A percentile compares a stretch with the other conserved stretches of the same genome.
Evolutionary conservation across 805 yeast genomes (phyloP).

Genomic region (Candida railenensis): DNA sequence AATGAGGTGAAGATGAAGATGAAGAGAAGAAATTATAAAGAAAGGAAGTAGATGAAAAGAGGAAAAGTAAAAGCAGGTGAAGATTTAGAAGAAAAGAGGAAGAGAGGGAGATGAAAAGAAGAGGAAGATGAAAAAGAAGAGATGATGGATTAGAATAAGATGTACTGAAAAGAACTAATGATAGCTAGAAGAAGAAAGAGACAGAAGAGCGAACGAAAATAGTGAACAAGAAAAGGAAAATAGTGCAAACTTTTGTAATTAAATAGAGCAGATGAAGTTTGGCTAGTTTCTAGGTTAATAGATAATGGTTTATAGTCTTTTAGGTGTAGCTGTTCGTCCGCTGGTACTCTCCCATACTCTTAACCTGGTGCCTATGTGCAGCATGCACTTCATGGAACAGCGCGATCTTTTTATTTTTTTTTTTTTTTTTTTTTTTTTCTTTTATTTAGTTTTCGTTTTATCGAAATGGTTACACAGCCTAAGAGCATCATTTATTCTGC

Average conservation of each 20-base stretch:
- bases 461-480: neutral
- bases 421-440: too few species aligned
- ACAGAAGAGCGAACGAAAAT: conserved; percentile 14
- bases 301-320: conserved; percentile 7
- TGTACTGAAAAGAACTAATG: neutral
- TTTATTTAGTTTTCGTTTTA: too few species aligned
- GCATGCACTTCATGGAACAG: too few species aligned
- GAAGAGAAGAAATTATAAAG: neutral
- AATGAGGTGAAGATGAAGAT: neutral
- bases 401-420: too few species aligned
- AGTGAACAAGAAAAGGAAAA: conserved; percentile 18
- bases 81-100: conserved; percentile 9
- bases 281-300: conserved; percentile 3
- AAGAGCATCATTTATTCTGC: too few species aligned
- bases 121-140: neutral
- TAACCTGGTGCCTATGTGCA: neutral
- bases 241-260: conserved; percentile 7
- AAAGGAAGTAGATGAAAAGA: neutral
- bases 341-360: neutral
- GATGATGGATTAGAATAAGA: neutral
- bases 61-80: neutral
- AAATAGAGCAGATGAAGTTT: neutral
- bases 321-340: neutral
- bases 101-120: neutral
- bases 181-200: neutral